Evolutionary conservation across 768 basidiomycete species (phyloP).

Genomic region (Grammothele lineata): DNA sequence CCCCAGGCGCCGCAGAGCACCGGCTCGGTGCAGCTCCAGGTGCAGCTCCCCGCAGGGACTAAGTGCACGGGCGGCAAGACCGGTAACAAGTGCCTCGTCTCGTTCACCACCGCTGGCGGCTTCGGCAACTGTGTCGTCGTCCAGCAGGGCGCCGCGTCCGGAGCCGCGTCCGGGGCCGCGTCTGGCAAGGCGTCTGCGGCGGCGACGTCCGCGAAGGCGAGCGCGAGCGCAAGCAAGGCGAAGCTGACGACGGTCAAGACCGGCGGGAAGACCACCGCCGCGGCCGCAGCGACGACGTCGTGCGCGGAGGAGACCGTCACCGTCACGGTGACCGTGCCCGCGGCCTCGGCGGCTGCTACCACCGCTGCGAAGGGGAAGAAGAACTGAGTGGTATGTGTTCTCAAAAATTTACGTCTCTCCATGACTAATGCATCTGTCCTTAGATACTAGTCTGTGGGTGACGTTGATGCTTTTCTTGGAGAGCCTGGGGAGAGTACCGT

Average conservation of each 20-base stretch:
- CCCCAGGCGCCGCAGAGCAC: slow-evolving; percentile 35
- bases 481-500: no score
- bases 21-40: slow-evolving; percentile 38
- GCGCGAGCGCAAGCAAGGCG: slow-evolving; percentile 4
- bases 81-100: slow-evolving; percentile 46
- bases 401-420: no score
- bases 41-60: slow-evolving; percentile 44
- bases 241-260: no score
- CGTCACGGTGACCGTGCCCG: no score
- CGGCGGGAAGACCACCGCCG: slow-evolving; percentile 11
- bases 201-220: slow-evolving; percentile 6
- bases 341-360: not conserved
- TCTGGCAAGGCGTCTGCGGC: slow-evolving; percentile 5
- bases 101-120: slow-evolving; percentile 43
- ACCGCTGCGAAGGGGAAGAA: not conserved
- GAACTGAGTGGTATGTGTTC: no score
- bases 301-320: not conserved
- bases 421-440: no score
- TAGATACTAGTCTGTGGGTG: no score
- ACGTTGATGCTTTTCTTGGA: no score
- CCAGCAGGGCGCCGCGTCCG: slow-evolving; percentile 22
- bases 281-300: not conserved
- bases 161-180: slow-evolving; percentile 1
- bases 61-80: slow-evolving; percentile 46
- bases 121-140: slow-evolving; percentile 56